Percentiles rank a stretch among this genome's conserved stretches.
phyloP scores from a whole-genome alignment of 176 grass and related monocot genomes.

The Oryza coarctata region DNA sequence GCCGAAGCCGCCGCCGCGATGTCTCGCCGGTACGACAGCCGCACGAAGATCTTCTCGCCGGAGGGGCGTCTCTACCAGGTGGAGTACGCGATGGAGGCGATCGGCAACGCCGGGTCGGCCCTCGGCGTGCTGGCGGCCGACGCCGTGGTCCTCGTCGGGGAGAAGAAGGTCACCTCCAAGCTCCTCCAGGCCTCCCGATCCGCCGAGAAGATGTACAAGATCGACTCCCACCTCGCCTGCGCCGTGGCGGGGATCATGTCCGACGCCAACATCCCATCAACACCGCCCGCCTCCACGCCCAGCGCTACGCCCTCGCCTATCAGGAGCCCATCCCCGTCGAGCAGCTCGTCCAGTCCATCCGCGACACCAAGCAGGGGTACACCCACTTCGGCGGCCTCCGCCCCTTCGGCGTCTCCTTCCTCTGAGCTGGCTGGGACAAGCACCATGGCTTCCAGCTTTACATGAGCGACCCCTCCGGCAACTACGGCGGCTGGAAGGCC shows the following conservation, averaged over 20 bases:
- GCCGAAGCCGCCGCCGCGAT: conserved; percentile 39
- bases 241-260: conserved; percentile 95
- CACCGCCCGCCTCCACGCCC: conserved; percentile 89
- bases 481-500: conserved; percentile 91
- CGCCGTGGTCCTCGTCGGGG: conserved; percentile 80
- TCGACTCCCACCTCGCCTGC: conserved; percentile 90
- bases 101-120: conserved; percentile 84
- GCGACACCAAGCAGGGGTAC: conserved; percentile 94
- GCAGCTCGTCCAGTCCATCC: conserved; percentile 88
- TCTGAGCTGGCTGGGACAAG: conserved; percentile 91
- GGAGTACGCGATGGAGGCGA: conserved; percentile 98
- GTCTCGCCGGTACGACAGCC: conserved; percentile 96
- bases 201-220: conserved; percentile 97
- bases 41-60: conserved; percentile 94
- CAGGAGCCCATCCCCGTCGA: conserved; percentile 94
- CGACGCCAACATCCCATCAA: conserved; percentile 93
- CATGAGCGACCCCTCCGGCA: conserved; percentile 86
- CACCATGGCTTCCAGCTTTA: conserved; percentile 91
- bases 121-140: conserved; percentile 66
- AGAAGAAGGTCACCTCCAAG: conserved; percentile 99
- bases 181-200: conserved; percentile 89
- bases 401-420: conserved; percentile 92
- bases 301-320: conserved; percentile 84
- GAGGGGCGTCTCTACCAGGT: conserved; percentile 93
- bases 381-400: conserved; percentile 94